Percentiles rank a stretch among this genome's conserved stretches.
Evolutionary conservation across 2,329 filamentous ascomycete species (phyloP).

Genomic region (Dothiorella sarmentorum): DNA sequence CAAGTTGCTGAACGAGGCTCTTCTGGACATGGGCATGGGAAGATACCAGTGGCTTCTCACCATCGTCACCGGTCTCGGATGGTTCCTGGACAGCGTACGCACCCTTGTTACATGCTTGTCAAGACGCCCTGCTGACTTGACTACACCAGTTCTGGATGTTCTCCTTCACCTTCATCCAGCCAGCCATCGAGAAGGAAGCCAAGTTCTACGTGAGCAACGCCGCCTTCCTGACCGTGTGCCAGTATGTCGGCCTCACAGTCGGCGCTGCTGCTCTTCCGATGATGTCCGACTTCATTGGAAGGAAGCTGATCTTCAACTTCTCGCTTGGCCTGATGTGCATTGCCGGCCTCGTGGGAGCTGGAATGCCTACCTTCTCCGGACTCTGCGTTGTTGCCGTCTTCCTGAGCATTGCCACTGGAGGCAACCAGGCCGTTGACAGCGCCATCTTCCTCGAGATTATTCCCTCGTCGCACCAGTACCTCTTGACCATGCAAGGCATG

Average conservation of each 20-base stretch:
- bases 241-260: slow-evolving; percentile 14
- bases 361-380: slow-evolving; percentile 15
- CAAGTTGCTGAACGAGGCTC: slow-evolving; percentile 20
- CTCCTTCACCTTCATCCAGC: slow-evolving; percentile 12
- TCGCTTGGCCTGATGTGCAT: slow-evolving; percentile 8
- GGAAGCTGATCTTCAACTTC: slow-evolving; percentile 12
- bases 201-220: slow-evolving; percentile 10
- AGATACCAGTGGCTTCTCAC: slow-evolving; percentile 20
- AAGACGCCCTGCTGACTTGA: not conserved
- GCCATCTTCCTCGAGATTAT: slow-evolving; percentile 16
- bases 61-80: slow-evolving; percentile 19
- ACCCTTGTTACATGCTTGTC: not conserved
- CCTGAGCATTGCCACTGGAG: slow-evolving; percentile 11
- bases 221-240: slow-evolving; percentile 10
- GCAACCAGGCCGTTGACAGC: slow-evolving; percentile 14
- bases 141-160: slow-evolving; percentile 14
- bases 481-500: slow-evolving; percentile 12
- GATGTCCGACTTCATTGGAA: slow-evolving; percentile 14
- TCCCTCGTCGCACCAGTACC: slow-evolving; percentile 16
- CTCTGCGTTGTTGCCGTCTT: slow-evolving; percentile 12
- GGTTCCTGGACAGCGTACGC: slow-evolving; percentile 20
- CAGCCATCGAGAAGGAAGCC: slow-evolving; percentile 10
- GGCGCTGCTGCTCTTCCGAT: slow-evolving; percentile 4
- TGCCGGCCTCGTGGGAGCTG: slow-evolving; percentile 10
- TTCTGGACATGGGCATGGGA: slow-evolving; percentile 22